Base-by-base conservation (phyloP, 108 stramenopile genomes). In the Nitzschia palea region DNA sequence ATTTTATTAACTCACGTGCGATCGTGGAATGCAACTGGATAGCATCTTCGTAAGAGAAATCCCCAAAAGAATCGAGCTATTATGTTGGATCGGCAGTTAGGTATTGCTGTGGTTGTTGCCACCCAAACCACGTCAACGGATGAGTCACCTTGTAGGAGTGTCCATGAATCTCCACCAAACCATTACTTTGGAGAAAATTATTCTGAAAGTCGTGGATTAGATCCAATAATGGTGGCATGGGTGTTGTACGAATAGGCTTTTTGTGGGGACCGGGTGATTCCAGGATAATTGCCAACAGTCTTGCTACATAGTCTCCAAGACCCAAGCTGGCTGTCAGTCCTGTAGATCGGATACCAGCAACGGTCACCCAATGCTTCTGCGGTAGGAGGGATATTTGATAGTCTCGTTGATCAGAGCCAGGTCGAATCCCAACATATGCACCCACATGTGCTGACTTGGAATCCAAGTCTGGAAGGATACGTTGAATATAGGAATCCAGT, bases 381-480 rank as follows among this genome's bases (percentile, higher is more conserved):
- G 80, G 62, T 15, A 44, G 20, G 31, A 80, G 28, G 30, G 73
- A 73, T 35, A 94, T 86, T 54, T 94, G 88, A 66, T 89, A 90
- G 76, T 91, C 89, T 29, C 88, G 76, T 25, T 85, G 71, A 30
- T 84, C 57, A 12, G 86, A 86, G 22, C 84, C 89, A 9, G 93
- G 93, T 42, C 93, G 80, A 27, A 94, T 81, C 1, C 93, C 93
- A 2, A 85, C 88, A 70, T 90, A 94, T 55, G 83, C 81, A 35
- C 89, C 89, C 25, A 89, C 74, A 44, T 75, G 34, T 1, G 68
- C 53, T 0, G 33, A 18, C 36, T 80, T 58, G 9, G 63, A 42
- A 55, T 80, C 73, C 1, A 81, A 23, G 42, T 28, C 54, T 0
- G 79, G 70, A 51, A 84, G 44, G 14, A 86, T 67, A 9, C 76